A percentile compares a stretch with the other conserved stretches of the same genome.
phyloP scores from a whole-genome alignment of 2,329 filamentous ascomycete species.

The Grosmannia penicillata region DNA sequence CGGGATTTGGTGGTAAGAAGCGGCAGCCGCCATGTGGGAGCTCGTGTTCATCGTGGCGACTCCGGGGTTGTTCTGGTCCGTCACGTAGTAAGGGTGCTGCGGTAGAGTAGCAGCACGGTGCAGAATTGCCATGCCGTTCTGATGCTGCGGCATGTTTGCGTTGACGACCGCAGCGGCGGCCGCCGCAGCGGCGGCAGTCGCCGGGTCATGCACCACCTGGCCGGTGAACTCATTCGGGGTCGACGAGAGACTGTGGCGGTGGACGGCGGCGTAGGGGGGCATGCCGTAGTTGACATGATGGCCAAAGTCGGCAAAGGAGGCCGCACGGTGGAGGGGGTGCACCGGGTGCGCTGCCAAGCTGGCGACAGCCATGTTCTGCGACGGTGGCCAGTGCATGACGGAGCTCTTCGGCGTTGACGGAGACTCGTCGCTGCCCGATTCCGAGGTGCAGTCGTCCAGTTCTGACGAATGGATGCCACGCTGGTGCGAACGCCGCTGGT shows the following conservation, averaged over 20 bases:
- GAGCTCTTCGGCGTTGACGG: constrained; percentile 42
- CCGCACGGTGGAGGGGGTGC: constrained; percentile 32
- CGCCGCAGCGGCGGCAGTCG: neutral
- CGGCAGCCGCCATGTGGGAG: constrained; percentile 21
- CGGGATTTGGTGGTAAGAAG: constrained; percentile 27
- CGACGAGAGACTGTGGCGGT: constrained; percentile 32
- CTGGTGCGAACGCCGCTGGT: constrained; percentile 47
- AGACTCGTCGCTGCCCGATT: constrained; percentile 42
- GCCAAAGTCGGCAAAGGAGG: constrained; percentile 39
- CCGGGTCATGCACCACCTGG: constrained; percentile 22
- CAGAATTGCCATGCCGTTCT: constrained; percentile 29
- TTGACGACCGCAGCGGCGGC: constrained; percentile 4
- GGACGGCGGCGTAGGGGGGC: constrained; percentile 24
- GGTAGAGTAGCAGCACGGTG: constrained; percentile 33
- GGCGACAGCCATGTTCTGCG: constrained; percentile 23
- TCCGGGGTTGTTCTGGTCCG: constrained; percentile 46
- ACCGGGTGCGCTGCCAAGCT: constrained; percentile 15
- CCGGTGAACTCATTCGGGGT: constrained; percentile 29
- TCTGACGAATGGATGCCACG: constrained; percentile 41
- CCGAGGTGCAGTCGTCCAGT: constrained; percentile 38
- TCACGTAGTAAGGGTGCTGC: constrained; percentile 37
- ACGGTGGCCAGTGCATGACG: constrained; percentile 33
- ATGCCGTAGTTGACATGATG: constrained; percentile 29
- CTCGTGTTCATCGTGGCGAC: constrained; percentile 44
- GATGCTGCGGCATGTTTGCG: constrained; percentile 11